Conservation (phyloP, 148 eudicot species). For the Chenopodium suecicum region DNA sequence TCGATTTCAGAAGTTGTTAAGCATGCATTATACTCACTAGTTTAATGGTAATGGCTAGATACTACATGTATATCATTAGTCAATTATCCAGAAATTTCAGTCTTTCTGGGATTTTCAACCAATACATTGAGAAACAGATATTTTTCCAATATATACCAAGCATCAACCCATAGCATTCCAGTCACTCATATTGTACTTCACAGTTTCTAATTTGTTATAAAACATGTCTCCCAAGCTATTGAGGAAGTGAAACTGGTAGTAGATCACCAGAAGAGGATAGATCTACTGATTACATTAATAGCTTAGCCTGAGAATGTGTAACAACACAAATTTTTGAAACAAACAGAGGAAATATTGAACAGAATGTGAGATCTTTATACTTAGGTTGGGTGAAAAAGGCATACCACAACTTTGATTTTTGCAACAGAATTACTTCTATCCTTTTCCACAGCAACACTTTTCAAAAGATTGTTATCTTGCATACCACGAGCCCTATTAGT, state of each 20-base stretch:
- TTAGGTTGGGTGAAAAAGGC: constrained; percentile 17
- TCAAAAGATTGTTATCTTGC: constrained; percentile 63
- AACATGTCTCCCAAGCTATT: neutral
- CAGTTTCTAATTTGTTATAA: neutral
- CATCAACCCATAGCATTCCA: neutral
- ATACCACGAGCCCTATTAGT: constrained; percentile 46
- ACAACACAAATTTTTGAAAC: neutral
- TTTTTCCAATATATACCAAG: neutral
- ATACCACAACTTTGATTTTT: constrained; percentile 99
- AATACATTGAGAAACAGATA: neutral
- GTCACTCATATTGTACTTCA: neutral
- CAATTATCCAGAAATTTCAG: neutral
- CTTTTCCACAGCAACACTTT: constrained; percentile 67
- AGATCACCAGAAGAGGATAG: neutral
- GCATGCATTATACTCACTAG: neutral
- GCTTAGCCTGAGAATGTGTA: neutral
- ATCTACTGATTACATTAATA: neutral
- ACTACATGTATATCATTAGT: neutral
- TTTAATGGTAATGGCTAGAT: neutral
- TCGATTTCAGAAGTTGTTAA: neutral
- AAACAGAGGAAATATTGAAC: neutral
- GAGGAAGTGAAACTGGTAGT: neutral
- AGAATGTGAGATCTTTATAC: neutral
- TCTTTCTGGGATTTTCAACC: neutral
- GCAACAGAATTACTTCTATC: constrained; percentile 82